Evolutionary conservation across 768 basidiomycete genomes (phyloP).

Genomic region (Mycena sanguinolenta): DNA sequence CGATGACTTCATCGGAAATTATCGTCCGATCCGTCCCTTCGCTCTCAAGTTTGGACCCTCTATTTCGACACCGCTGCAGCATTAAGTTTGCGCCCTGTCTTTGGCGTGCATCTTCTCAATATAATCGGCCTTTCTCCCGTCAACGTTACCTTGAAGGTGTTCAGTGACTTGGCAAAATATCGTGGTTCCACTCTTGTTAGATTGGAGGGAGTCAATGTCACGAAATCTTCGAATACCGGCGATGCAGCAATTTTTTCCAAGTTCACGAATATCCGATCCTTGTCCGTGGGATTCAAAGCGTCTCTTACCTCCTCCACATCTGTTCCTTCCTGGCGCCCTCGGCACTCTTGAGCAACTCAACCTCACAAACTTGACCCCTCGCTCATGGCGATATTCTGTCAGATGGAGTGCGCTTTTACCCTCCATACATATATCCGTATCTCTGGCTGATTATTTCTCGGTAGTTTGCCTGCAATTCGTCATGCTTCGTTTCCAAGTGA

Average conservation of each 20-base stretch:
- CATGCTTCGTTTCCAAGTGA: neutral
- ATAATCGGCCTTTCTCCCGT: neutral
- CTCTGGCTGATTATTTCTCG: neutral
- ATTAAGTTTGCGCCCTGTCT: neutral
- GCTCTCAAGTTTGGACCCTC: constrained; percentile 2
- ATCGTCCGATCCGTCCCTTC: neutral
- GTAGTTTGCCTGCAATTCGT: constrained; percentile 18
- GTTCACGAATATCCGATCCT: constrained; percentile 14
- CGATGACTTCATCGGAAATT: neutral
- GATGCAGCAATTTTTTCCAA: constrained; percentile 15
- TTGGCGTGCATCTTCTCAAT: constrained; percentile 4
- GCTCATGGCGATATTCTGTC: neutral
- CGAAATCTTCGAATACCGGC: constrained; percentile 6
- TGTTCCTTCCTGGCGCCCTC: constrained; percentile 7
- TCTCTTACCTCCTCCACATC: neutral
- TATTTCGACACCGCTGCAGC: neutral
- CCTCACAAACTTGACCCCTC: constrained; percentile 3
- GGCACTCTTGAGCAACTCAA: constrained; percentile 20
- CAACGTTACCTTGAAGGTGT: constrained; percentile 3
- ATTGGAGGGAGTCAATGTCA: constrained; percentile 17
- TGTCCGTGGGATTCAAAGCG: constrained; percentile 13
- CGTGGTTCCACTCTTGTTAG: constrained; percentile 20
- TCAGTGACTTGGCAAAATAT: constrained; percentile 20
- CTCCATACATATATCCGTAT: neutral
- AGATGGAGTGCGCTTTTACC: constrained; percentile 27